A percentile compares a stretch with the other conserved stretches of the same genome.
These are phyloP conservation scores for Pouteria campechiana DNA, from an alignment of 179 eudicot genomes.

Conservation along the genomic window DNA sequence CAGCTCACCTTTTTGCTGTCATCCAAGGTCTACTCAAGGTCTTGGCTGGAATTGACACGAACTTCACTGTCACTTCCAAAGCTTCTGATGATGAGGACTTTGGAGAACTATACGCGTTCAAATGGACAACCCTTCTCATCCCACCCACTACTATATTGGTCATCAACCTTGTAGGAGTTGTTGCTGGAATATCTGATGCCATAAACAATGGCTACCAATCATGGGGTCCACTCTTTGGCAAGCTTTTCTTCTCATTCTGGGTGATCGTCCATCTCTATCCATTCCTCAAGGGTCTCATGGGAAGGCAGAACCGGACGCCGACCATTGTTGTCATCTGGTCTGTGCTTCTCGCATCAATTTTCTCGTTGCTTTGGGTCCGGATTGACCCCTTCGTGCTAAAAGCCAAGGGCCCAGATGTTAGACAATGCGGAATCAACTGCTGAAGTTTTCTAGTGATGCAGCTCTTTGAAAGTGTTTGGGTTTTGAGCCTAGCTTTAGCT, in stretches of 20 bases:
- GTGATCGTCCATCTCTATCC: conserved; percentile 81
- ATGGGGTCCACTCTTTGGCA: conserved; percentile 86
- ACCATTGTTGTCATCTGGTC: conserved; percentile 87
- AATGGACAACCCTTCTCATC: conserved; percentile 83
- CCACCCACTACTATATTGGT: conserved; percentile 78
- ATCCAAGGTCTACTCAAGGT: conserved; percentile 71
- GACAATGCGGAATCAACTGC: conserved; percentile 73
- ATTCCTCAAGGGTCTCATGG: conserved; percentile 87
- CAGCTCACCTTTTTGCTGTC: conserved; percentile 83
- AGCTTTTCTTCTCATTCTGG: conserved; percentile 81
- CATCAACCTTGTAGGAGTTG: conserved; percentile 76
- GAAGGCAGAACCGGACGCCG: conserved; percentile 78
- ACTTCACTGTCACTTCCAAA: conserved; percentile 75
- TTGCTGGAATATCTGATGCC: conserved; percentile 84
- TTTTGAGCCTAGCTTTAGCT: no score
- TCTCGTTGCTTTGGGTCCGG: conserved; percentile 85
- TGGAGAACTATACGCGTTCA: conserved; percentile 61
- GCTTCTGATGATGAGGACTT: conserved; percentile 68
- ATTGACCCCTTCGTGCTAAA: conserved; percentile 68
- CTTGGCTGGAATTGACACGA: conserved; percentile 78
- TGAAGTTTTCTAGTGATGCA: no score
- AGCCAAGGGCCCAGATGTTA: conserved; percentile 74
- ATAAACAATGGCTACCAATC: conserved; percentile 72
- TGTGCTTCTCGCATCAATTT: conserved; percentile 66
- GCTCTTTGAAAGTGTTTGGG: no score